Conservation (phyloP, 768 basidiomycete genomes). For the Kwoniella bestiolae region DNA sequence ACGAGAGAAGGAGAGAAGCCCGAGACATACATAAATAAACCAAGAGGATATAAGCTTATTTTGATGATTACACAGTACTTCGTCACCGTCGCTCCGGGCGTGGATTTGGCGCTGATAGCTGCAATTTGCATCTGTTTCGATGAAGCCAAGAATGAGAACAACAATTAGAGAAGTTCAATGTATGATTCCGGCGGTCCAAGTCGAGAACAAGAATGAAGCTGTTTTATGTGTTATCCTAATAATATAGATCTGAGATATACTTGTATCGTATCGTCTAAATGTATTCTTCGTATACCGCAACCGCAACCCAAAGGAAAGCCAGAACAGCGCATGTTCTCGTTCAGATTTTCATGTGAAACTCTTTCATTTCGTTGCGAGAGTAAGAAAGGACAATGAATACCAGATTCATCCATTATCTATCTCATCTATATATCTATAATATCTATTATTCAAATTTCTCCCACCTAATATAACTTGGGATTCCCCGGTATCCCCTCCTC, state of each 20-base stretch:
- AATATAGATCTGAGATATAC: too few relatives aligned
- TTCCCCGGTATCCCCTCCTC: background rate
- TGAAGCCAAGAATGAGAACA: constrained; percentile 34
- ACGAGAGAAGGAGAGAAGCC: too few relatives aligned
- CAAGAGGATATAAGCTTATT: background rate
- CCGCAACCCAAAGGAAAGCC: too few relatives aligned
- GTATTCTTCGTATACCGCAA: too few relatives aligned
- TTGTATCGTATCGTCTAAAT: background rate
- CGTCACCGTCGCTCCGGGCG: constrained; percentile 55
- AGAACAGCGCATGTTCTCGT: too few relatives aligned
- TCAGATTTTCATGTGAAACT: too few relatives aligned
- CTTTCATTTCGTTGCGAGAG: too few relatives aligned
- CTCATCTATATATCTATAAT: background rate
- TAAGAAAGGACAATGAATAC: too few relatives aligned
- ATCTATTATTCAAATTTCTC: too few relatives aligned
- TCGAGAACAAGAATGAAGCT: background rate
- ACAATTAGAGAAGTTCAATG: constrained; percentile 11
- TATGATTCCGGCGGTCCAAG: too few relatives aligned
- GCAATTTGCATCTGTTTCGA: constrained; percentile 57
- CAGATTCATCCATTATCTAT: background rate
- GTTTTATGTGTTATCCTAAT: too few relatives aligned
- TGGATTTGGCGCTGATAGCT: constrained; percentile 54
- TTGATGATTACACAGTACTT: constrained; percentile 35
- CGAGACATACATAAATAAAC: background rate
- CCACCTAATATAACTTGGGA: background rate